Percentiles rank a stretch among this genome's conserved stretches.
Conservation (phyloP, 2,329 filamentous ascomycete genomes). For the Fusarium austroafricanum region DNA sequence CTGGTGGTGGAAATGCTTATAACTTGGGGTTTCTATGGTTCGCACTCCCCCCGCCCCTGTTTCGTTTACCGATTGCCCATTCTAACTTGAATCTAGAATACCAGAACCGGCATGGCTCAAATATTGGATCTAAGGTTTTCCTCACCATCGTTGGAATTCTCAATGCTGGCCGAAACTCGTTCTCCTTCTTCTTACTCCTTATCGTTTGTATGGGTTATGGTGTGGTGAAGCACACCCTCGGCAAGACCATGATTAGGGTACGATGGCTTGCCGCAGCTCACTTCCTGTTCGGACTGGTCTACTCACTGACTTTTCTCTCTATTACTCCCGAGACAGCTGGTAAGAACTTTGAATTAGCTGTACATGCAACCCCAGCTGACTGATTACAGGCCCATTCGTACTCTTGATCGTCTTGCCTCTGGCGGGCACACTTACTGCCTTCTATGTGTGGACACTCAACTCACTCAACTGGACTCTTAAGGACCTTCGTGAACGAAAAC, state of each 20-base stretch:
- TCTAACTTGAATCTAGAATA: constrained; percentile 72
- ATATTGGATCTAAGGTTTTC: constrained; percentile 82
- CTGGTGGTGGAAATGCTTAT: constrained; percentile 96
- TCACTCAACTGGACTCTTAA: constrained; percentile 95
- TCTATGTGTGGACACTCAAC: constrained; percentile 99
- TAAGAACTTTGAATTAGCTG: constrained; percentile 50
- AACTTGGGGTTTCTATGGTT: constrained; percentile 98
- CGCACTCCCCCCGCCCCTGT: constrained; percentile 38
- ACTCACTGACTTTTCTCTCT: constrained; percentile 88
- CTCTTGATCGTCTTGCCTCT: constrained; percentile 93
- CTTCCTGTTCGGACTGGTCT: constrained; percentile 94
- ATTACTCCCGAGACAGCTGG: constrained; percentile 88
- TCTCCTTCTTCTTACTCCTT: constrained; percentile 96
- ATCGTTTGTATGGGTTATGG: constrained; percentile 99
- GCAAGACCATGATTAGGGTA: constrained; percentile 93
- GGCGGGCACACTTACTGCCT: constrained; percentile 90
- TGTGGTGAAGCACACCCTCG: constrained; percentile 92
- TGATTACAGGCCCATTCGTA: constrained; percentile 77
- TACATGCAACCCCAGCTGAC: constrained; percentile 35
- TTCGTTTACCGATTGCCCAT: not conserved
- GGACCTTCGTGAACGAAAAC: constrained; percentile 93
- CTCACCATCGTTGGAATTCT: constrained; percentile 93
- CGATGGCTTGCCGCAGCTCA: constrained; percentile 91
- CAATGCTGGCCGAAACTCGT: constrained; percentile 94
- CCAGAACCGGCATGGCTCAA: constrained; percentile 89